A percentile compares a stretch with the other conserved stretches of the same genome.
Conservation (phyloP, 495 filamentous ascomycete species). For the Trichoderma gamsii region DNA sequence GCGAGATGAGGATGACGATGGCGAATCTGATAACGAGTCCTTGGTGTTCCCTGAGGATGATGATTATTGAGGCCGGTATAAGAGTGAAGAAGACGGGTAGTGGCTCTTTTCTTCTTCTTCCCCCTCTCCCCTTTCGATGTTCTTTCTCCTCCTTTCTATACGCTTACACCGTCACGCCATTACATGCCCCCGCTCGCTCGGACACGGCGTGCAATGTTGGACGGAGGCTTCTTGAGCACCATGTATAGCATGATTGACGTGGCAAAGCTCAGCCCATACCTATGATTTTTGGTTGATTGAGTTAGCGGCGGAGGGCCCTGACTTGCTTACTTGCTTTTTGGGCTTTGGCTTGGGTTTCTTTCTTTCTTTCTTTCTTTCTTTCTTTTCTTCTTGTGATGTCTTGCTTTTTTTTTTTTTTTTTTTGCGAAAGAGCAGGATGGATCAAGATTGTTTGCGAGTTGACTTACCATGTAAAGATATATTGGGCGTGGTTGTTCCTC, state of each 20-base stretch:
- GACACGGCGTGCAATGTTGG: conserved; percentile 65
- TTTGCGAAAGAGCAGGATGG: conserved; percentile 14
- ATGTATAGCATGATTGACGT: conserved; percentile 94
- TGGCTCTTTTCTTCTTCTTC: neutral
- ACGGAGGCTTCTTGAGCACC: conserved; percentile 77
- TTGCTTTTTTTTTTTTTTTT: no score
- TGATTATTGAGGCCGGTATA: conserved; percentile 26
- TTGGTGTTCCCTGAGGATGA: conserved; percentile 5
- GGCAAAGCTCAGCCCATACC: conserved; percentile 82
- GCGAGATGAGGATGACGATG: neutral
- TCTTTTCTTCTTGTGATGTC: neutral
- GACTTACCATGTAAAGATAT: conserved; percentile 94
- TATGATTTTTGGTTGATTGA: conserved; percentile 28
- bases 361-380: neutral
- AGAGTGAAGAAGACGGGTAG: conserved; percentile 32
- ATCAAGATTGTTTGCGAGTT: neutral
- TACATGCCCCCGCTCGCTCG: conserved; percentile 78
- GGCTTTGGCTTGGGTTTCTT: neutral
- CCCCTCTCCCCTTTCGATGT: neutral
- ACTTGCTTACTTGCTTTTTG: neutral
- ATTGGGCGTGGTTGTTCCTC: conserved; percentile 93
- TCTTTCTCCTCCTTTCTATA: neutral
- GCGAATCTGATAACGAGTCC: neutral
- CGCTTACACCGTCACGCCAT: neutral
- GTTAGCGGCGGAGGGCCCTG: neutral